Base-by-base conservation (phyloP, 176 grass and related monocot species). In the Leersia perrieri region DNA sequence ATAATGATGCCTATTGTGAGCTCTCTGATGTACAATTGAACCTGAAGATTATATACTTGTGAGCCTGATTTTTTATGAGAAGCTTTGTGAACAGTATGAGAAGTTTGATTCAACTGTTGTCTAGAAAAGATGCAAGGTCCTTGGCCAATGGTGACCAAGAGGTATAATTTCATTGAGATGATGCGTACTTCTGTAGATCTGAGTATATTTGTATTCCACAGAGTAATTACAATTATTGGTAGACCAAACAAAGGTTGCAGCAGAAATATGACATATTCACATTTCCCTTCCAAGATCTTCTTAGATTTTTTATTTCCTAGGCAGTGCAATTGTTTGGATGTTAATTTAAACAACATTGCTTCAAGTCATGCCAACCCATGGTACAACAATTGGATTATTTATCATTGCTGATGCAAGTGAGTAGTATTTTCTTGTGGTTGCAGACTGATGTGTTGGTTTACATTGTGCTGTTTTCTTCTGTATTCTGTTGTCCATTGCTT, bases 1-100 rank as follows among this genome's bases (percentile, higher is more conserved):
- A 38, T 12, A 63, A 41, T 58, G 33, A 58, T 80, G 11, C 62
- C 25, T 40, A 9, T 75, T 38, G 4, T 72, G 4, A 44, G 31
- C 68, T 79, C 35, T 41, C 61, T 80, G 60, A 60, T 74, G 8
- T 47, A 38, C 72, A 73, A 64, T 9, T 33, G 44, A 74, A 74
- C 33, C 68, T 66, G 18, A 34, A 15, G 68, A 68, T 86, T 31
- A 58, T 73, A 66, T 51, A 30, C 14, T 74, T 66, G 36, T 80
- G 9, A 2, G 0, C 25, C 65, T 29, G 66, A n/a, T 60, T 33
- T 53, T 70, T 66, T 39, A 60, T 20, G 34, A 60, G 15, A 61
- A 71, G 12, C 28, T 63, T n/a, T 63, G 55, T 20, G n/a, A 63
- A 44, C 72, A 63, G n/a, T 29, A 65, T 8, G 39, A 7, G 61